phyloP scores from a whole-genome alignment of 257 asterid genomes.

The Jaltomata sinuosa region DNA sequence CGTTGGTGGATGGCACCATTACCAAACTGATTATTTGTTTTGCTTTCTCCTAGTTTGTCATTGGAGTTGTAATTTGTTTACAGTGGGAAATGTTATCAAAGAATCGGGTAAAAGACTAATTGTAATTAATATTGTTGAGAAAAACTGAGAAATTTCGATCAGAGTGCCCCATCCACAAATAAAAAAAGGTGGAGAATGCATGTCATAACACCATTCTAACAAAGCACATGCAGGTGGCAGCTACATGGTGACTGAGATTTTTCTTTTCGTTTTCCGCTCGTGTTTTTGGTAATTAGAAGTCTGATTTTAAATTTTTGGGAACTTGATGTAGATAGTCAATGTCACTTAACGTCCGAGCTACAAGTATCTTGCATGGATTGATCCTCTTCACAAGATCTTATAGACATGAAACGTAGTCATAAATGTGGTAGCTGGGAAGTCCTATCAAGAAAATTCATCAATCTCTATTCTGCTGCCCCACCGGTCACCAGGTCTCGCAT shows the following conservation, averaged over 20 bases:
- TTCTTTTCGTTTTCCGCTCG: neutral
- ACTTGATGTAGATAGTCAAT: neutral
- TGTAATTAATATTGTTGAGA: neutral
- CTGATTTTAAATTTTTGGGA: neutral
- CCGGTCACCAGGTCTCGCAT: neutral
- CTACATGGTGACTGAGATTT: neutral
- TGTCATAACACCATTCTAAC: neutral
- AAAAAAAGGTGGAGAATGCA: neutral
- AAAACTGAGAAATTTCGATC: neutral
- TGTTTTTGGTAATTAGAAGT: neutral
- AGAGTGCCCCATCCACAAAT: neutral
- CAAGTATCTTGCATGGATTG: neutral
- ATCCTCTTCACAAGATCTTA: neutral
- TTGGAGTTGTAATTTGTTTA: neutral
- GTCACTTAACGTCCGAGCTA: neutral
- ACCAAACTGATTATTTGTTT: neutral
- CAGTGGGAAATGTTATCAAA: neutral
- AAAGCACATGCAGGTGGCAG: neutral
- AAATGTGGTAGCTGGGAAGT: slow-evolving; percentile 5
- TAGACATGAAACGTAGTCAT: neutral
- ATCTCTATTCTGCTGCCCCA: neutral
- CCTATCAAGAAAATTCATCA: neutral
- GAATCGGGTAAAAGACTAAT: neutral
- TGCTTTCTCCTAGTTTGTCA: neutral
- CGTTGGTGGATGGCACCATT: neutral